Conservation (phyloP, 306 rosid genomes). For the Quercus agrifolia region DNA sequence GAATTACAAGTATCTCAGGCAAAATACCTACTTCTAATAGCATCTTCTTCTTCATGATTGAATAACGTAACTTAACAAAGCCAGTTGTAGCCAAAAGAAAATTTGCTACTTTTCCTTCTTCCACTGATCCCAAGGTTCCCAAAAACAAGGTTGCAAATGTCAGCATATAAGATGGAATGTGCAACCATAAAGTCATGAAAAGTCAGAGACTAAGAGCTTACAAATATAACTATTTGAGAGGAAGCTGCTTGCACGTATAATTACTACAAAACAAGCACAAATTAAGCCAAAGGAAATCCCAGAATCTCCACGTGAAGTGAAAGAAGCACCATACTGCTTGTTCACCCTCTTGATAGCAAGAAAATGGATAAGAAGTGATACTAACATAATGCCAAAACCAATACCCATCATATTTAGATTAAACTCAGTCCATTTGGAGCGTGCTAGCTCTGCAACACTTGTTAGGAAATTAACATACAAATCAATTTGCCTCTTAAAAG, state of each 20-base stretch:
- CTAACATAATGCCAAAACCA: conserved; percentile 74
- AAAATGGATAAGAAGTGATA: conserved; percentile 62
- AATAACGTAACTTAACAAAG: conserved; percentile 57
- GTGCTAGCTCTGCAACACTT: conserved; percentile 81
- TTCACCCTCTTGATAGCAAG: conserved; percentile 50
- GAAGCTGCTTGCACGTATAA: conserved; percentile 78
- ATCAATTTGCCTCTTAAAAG: conserved; percentile 65
- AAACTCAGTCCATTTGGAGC: conserved; percentile 97
- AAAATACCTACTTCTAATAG: conserved; percentile 57
- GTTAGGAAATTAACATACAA: conserved; percentile 62
- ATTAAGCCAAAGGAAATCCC: conserved; percentile 40
- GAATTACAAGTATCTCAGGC: conserved; percentile 7
- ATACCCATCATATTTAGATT: conserved; percentile 71
- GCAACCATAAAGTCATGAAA: not conserved
- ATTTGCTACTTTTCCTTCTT: conserved; percentile 93
- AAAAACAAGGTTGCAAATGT: conserved; percentile 17
- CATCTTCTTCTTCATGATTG: conserved; percentile 52
- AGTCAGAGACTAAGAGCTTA: conserved; percentile 42
- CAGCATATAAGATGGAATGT: conserved; percentile 6
- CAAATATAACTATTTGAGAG: conserved; percentile 90
- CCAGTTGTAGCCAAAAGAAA: conserved; percentile 93
- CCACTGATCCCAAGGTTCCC: conserved; percentile 61
- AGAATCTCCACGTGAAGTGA: conserved; percentile 40
- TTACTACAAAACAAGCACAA: conserved; percentile 59
- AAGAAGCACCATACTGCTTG: conserved; percentile 42